A percentile compares a stretch with the other conserved stretches of the same genome.
Conservation (phyloP, 2,329 filamentous ascomycete species). For the Aphanocladium album region DNA sequence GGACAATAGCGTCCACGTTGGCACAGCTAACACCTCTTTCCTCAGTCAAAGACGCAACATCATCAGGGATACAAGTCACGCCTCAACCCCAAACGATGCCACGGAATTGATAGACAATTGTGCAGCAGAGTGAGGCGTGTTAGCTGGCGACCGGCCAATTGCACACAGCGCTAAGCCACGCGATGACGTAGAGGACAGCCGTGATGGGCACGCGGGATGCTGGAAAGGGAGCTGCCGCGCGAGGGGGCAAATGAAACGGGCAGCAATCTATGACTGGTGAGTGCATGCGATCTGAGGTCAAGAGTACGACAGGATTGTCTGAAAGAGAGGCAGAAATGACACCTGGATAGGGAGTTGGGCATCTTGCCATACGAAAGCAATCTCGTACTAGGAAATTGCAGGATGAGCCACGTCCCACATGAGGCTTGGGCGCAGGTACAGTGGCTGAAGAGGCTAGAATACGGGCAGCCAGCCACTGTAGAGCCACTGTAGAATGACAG, state of each 20-base stretch:
- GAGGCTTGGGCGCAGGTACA: neutral
- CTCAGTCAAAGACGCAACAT: neutral
- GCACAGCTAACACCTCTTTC: neutral
- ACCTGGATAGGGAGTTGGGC: neutral
- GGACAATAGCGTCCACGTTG: neutral
- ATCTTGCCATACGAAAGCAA: neutral
- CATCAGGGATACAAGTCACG: neutral
- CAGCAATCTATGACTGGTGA: neutral
- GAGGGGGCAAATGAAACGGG: neutral
- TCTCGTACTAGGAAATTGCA: slow-evolving; percentile 9
- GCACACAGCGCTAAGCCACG: neutral
- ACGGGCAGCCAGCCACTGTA: neutral
- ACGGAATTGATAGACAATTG: neutral
- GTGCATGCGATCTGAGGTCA: neutral
- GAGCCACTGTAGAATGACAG: too few species aligned
- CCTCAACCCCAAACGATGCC: neutral
- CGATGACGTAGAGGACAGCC: neutral
- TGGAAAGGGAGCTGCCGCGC: neutral
- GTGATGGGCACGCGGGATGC: neutral
- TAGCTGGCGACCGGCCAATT: neutral
- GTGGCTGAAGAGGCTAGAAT: neutral
- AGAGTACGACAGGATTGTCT: neutral
- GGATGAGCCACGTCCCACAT: slow-evolving; percentile 12
- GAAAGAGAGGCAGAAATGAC: too few species aligned
- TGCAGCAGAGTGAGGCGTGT: neutral